Base-by-base conservation (phyloP, 371 early-diverging fungal genomes). In the Conidiobolus incongruus region DNA sequence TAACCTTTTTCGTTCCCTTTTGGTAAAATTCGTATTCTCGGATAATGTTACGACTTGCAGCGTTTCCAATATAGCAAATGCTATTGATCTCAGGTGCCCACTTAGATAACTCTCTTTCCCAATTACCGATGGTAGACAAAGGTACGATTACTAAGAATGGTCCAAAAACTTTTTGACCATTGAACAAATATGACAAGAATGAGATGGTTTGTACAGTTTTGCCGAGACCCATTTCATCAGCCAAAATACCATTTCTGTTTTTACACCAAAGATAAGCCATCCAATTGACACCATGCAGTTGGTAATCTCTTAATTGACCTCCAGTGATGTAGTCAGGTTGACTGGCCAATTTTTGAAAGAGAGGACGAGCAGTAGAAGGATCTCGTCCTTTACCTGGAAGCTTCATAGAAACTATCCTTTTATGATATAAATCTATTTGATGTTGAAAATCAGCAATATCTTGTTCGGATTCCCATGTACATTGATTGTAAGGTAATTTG, bases 141-240 rank as follows among this genome's bases (percentile, higher is more conserved):
- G 98, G 98, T 0, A 95, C 95, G 0, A 95, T 92, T 2, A 97
- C 79, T 44, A 97, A 56, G 56, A 81, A 89, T 1, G 98, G 98
- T 0, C 98, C 98, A 54, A 77, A 90, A 1, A 92, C 57, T 17
- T 80, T 50, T 48, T 72, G 66, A 5, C 68, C 61, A 52, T 95
- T 77, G 60, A 79, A 87, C n/a, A 97, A 61, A 42, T 84, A 86
- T 21, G 77, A 78, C n/a, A 99, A 61, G 56, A 96, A 87, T 21
- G 94, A 82, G 38, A 98, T 95, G 1, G 94, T 88, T 61, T 99
- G 99, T 2, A 99, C 74, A 0, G 99, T 99, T 61, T 99, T 99
- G 11, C 99, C 99, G 32, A 99, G 61, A 21, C 98, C 98, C 89
- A 84, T 81, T 60, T 83, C 76, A 47, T 75, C 72, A 1, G 98